A percentile compares a stretch with the other conserved stretches of the same genome.
Conservation (phyloP, 1,139 yeast species). For the Candida sojae region DNA sequence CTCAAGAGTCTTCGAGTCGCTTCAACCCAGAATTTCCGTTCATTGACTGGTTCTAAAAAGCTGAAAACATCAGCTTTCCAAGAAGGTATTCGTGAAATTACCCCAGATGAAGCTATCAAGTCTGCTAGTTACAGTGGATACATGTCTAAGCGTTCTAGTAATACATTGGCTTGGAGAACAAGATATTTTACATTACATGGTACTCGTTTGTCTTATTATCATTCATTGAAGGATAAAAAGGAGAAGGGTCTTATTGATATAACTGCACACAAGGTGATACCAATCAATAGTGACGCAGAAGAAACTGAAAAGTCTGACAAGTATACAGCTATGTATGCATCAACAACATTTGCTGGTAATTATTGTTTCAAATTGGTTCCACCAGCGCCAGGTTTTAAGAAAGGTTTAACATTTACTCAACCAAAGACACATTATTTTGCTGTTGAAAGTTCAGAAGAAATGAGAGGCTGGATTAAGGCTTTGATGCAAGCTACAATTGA, state of each 20-base stretch:
- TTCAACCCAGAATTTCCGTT: constrained; percentile 47
- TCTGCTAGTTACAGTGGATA: constrained; percentile 85
- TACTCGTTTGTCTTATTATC: constrained; percentile 86
- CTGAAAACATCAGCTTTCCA: constrained; percentile 88
- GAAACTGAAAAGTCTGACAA: constrained; percentile 70
- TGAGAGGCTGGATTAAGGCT: constrained; percentile 96
- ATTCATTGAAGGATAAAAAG: constrained; percentile 73
- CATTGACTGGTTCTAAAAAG: constrained; percentile 45
- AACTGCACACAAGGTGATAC: constrained; percentile 89
- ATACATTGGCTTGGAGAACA: constrained; percentile 87
- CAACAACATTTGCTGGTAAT: constrained; percentile 90
- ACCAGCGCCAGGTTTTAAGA: constrained; percentile 96
- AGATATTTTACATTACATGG: constrained; percentile 90
- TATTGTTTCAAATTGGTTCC: constrained; percentile 92
- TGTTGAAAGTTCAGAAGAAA: constrained; percentile 85
- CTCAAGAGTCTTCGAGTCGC: constrained; percentile 45
- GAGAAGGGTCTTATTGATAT: constrained; percentile 95
- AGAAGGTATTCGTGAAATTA: constrained; percentile 80
- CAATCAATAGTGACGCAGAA: constrained; percentile 52
- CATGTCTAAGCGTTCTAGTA: constrained; percentile 89
- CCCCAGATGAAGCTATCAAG: constrained; percentile 78
- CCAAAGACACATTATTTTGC: constrained; percentile 97
- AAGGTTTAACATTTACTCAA: constrained; percentile 94
- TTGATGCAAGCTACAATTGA: constrained; percentile 95
- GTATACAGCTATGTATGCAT: constrained; percentile 83